A percentile compares a stretch with the other conserved stretches of the same genome.
These are phyloP conservation scores for Choiromyces venosus DNA, from an alignment of 495 filamentous ascomycete genomes.

Conservation along the genomic window DNA sequence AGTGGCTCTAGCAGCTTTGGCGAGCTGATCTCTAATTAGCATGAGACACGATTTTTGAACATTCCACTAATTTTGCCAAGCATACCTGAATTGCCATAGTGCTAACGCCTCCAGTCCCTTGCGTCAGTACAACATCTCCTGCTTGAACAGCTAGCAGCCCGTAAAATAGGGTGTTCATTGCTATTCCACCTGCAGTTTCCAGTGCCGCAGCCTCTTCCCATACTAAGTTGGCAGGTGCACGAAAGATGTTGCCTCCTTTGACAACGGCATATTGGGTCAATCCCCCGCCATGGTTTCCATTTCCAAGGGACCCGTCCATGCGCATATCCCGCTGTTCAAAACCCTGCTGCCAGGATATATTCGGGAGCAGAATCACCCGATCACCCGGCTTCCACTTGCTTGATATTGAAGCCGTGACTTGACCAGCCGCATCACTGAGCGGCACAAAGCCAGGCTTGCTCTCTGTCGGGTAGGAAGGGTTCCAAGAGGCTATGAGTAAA, in stretches of 20 bases:
- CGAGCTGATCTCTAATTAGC: conserved; percentile 14
- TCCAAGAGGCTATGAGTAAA: background rate
- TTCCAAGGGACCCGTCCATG: background rate
- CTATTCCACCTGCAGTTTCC: background rate
- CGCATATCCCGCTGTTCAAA: background rate
- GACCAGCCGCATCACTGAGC: background rate
- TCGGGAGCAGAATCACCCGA: background rate
- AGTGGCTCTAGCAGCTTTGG: conserved; percentile 43
- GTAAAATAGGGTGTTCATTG: background rate
- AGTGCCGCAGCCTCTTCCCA: background rate
- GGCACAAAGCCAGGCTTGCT: background rate
- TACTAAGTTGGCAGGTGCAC: background rate
- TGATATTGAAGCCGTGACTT: background rate
- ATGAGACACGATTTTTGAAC: background rate
- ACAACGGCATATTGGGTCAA: background rate
- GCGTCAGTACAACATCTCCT: conserved; percentile 29
- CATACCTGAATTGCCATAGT: conserved; percentile 39
- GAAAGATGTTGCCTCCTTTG: background rate
- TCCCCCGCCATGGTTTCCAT: background rate
- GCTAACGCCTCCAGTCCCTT: conserved; percentile 43
- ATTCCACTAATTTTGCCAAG: background rate
- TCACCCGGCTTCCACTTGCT: background rate
- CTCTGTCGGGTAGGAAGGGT: background rate
- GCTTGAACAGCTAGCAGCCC: background rate
- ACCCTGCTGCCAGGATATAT: background rate